phyloP scores from a whole-genome alignment of 2,329 filamentous ascomycete species.

The Leptodontidium sp. region DNA sequence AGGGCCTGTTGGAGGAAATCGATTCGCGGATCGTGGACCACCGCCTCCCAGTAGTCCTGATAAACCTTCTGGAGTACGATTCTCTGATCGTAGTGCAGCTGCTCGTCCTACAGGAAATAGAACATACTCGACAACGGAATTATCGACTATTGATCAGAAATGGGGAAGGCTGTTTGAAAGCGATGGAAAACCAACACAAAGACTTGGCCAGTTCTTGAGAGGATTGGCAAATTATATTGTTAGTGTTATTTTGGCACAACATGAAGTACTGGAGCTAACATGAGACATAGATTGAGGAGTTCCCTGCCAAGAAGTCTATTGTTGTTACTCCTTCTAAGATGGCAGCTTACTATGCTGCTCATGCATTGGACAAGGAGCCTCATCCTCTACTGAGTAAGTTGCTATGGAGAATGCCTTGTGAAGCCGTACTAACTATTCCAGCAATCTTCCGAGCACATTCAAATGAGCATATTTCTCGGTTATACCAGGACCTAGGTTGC shows the following conservation, averaged over 20 bases:
- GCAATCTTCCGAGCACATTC: slow-evolving; percentile 41
- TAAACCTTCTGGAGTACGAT: slow-evolving; percentile 42
- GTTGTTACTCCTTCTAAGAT: slow-evolving; percentile 82
- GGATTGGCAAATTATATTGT: slow-evolving; percentile 80
- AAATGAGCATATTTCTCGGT: slow-evolving; percentile 60
- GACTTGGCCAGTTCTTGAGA: slow-evolving; percentile 74
- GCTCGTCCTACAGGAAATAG: slow-evolving; percentile 34
- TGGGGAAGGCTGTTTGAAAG: slow-evolving; percentile 81
- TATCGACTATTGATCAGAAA: slow-evolving; percentile 71
- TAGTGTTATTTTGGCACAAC: slow-evolving; percentile 43
- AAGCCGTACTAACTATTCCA: slow-evolving; percentile 31
- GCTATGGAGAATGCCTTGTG: neutral
- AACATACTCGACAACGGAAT: slow-evolving; percentile 50
- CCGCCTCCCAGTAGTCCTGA: slow-evolving; percentile 45
- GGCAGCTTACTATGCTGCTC: slow-evolving; percentile 74
- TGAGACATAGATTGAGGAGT: slow-evolving; percentile 68
- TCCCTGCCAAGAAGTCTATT: slow-evolving; percentile 70
- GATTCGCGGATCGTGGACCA: slow-evolving; percentile 40
- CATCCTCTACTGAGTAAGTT: slow-evolving; percentile 73
- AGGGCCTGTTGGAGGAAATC: slow-evolving; percentile 32
- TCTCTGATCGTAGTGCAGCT: slow-evolving; percentile 37
- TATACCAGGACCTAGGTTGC: slow-evolving; percentile 62
- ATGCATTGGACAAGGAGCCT: slow-evolving; percentile 68
- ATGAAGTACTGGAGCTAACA: slow-evolving; percentile 25
- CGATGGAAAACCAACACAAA: slow-evolving; percentile 70